Percentiles rank a stretch among this genome's conserved stretches.
These are phyloP conservation scores for Lichina pygmaea DNA, from an alignment of 495 filamentous ascomycete genomes.

Conservation along the genomic window DNA sequence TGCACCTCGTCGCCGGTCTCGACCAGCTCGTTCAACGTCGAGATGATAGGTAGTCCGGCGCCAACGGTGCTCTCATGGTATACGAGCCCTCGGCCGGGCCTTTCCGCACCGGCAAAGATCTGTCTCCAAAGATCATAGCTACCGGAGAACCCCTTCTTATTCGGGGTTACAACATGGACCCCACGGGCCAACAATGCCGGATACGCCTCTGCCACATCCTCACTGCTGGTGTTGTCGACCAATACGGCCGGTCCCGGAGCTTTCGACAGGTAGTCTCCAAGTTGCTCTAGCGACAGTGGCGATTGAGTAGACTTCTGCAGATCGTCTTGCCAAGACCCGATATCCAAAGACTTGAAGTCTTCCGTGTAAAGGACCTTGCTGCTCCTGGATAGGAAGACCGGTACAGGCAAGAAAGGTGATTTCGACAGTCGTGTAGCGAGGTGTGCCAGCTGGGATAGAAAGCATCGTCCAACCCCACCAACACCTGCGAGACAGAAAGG, in stretches of 20 bases:
- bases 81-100: conserved; percentile 35
- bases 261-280: conserved; percentile 34
- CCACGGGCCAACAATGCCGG: conserved; percentile 49
- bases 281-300: conserved; percentile 31
- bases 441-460: conserved; percentile 49
- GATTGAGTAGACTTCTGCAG: conserved; percentile 28
- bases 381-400: conserved; percentile 59
- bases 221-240: conserved; percentile 83
- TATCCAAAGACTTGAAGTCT: conserved; percentile 19
- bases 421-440: conserved; percentile 24
- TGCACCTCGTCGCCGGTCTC: conserved; percentile 69
- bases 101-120: conserved; percentile 37
- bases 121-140: conserved; percentile 49
- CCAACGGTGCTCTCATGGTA: conserved; percentile 90
- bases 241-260: conserved; percentile 50
- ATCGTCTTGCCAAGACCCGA: conserved; percentile 9
- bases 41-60: conserved; percentile 75
- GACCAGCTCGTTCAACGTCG: conserved; percentile 67
- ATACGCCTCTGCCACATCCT: conserved; percentile 51
- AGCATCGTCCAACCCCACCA: conserved; percentile 77
- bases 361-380: conserved; percentile 43
- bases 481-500: conserved; percentile 27
- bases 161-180: conserved; percentile 78
- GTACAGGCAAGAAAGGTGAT: conserved; percentile 20
- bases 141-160: conserved; percentile 88